Conservation (phyloP, 2,329 filamentous ascomycete genomes). For the Aspergillus aculeatinus region DNA sequence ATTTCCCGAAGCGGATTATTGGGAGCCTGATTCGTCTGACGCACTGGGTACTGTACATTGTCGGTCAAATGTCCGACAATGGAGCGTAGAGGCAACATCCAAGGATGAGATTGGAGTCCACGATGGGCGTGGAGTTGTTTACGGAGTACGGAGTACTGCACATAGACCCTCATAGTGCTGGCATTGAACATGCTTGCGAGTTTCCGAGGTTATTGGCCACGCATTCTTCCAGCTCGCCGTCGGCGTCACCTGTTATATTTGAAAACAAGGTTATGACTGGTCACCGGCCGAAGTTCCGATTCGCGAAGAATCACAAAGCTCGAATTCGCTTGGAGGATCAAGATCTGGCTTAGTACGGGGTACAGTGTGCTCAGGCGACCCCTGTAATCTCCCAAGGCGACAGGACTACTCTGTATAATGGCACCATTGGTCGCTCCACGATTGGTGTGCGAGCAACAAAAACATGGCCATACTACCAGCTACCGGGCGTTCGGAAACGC, state of each 20-base stretch:
- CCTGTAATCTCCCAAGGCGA: neutral
- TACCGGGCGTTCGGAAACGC: neutral
- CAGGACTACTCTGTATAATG: neutral
- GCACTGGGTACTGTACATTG: neutral
- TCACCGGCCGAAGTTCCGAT: neutral
- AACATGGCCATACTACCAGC: neutral
- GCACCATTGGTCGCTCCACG: neutral
- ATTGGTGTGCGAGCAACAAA: neutral
- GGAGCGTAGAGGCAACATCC: neutral
- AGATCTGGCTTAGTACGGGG: neutral
- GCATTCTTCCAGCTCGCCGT: neutral
- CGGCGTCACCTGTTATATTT: neutral
- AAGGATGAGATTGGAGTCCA: neutral
- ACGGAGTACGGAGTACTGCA: neutral
- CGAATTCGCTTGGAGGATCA: neutral
- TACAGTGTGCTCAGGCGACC: neutral
- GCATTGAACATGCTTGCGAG: neutral
- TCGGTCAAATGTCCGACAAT: neutral
- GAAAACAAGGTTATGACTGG: neutral
- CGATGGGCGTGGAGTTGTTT: neutral
- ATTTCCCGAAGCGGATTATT: neutral
- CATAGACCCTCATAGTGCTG: neutral
- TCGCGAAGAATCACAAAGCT: neutral
- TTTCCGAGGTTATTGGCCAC: neutral
- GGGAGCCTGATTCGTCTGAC: neutral